phyloP scores from a whole-genome alignment of 257 asterid genomes.

The Anisodus tanguticus region DNA sequence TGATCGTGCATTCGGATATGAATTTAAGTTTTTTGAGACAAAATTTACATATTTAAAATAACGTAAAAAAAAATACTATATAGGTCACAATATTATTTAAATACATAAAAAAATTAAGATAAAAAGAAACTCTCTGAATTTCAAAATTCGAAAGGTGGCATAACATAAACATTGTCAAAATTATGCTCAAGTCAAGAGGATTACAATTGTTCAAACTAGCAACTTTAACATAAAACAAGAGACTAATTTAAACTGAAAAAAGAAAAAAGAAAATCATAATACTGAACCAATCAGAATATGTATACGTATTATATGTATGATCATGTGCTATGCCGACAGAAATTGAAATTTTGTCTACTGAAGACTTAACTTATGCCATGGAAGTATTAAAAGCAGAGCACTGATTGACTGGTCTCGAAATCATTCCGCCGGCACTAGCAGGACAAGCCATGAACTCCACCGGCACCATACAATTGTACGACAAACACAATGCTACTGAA shows the following conservation, averaged over 20 bases:
- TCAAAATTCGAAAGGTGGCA: no score
- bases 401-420: conserved; percentile 67
- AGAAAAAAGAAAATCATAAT: not conserved
- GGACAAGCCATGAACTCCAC: conserved; percentile 66
- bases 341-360: not conserved
- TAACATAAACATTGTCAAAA: not conserved
- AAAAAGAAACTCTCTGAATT: no score
- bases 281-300: conserved; percentile 5
- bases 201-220: conserved; percentile 17
- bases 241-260: conserved; percentile 11
- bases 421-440: conserved; percentile 61
- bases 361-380: not conserved
- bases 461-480: conserved; percentile 66
- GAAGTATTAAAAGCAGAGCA: conserved; percentile 49
- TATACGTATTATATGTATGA: not conserved
- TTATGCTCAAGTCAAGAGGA: not conserved
- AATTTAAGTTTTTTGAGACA: no score
- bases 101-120: no score
- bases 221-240: not conserved
- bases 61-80: no score
- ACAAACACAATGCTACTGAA: conserved; percentile 62
- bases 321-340: not conserved
- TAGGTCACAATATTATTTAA: no score
- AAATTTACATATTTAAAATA: no score
- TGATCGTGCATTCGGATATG: no score